phyloP scores from a whole-genome alignment of 768 basidiomycete genomes.

The Pholiota microspora region DNA sequence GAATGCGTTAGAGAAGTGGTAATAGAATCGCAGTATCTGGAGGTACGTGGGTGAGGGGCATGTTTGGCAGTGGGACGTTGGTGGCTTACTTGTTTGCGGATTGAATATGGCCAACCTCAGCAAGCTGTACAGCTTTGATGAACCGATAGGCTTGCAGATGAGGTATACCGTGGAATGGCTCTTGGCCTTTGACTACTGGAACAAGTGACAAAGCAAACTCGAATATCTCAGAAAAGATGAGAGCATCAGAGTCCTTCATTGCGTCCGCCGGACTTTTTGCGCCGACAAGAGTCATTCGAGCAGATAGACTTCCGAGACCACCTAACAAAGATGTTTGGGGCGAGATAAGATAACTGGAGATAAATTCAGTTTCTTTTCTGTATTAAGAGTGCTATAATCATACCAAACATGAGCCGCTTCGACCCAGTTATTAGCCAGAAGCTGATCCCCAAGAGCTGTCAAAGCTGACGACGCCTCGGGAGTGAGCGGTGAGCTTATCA shows the following conservation, averaged over 20 bases:
- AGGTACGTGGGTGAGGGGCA: background rate
- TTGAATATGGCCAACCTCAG: constrained; percentile 79
- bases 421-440: constrained; percentile 66
- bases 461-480: constrained; percentile 72
- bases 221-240: constrained; percentile 85
- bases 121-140: constrained; percentile 69
- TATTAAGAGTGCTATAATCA: constrained; percentile 20
- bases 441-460: constrained; percentile 81
- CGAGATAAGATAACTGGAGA: constrained; percentile 77
- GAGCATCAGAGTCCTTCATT: constrained; percentile 65
- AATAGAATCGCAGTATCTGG: constrained; percentile 93
- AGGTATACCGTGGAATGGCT: constrained; percentile 76
- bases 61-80: background rate
- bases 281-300: constrained; percentile 75
- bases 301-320: constrained; percentile 63
- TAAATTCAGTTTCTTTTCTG: constrained; percentile 7
- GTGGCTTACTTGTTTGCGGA: constrained; percentile 68
- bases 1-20: constrained; percentile 57
- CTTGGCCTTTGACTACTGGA: constrained; percentile 79
- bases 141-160: constrained; percentile 89
- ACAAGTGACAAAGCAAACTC: constrained; percentile 87
- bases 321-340: constrained; percentile 75
- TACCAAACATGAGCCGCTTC: constrained; percentile 95
- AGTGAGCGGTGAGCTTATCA: constrained; percentile 67
- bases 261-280: constrained; percentile 58